phyloP scores from a whole-genome alignment of 805 yeast genomes.

The Cyberlindnera bimundalis region DNA sequence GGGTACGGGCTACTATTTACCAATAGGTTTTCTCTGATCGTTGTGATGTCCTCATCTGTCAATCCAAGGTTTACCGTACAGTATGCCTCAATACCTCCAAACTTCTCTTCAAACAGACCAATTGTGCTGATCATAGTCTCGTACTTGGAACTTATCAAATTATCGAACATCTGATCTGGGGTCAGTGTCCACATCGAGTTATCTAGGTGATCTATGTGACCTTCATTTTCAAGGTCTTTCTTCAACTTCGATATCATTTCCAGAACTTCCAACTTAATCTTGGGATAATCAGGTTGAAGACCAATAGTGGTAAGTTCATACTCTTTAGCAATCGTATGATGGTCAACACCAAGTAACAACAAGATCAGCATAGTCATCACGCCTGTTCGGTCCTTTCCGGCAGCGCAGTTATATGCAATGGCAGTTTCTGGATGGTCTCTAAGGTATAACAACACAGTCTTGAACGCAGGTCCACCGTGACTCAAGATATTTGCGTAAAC shows the following conservation, averaged over 20 bases:
- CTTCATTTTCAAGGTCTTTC: slow-evolving; percentile 10
- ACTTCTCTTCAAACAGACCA: slow-evolving; percentile 45
- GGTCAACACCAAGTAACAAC: slow-evolving; percentile 61
- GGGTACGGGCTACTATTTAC: slow-evolving; percentile 18
- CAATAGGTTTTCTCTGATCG: slow-evolving; percentile 33
- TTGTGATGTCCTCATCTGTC: slow-evolving; percentile 39
- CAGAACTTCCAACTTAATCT: slow-evolving; percentile 25
- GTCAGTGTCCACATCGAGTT: slow-evolving; percentile 18
- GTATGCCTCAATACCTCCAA: slow-evolving; percentile 53
- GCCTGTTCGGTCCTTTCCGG: slow-evolving; percentile 88
- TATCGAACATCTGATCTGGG: slow-evolving; percentile 49
- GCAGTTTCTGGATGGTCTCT: slow-evolving; percentile 50
- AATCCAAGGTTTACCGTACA: slow-evolving; percentile 42
- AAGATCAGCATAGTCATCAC: slow-evolving; percentile 65
- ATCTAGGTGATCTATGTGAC: slow-evolving; percentile 5
- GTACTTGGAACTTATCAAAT: slow-evolving; percentile 58
- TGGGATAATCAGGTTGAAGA: slow-evolving; percentile 41
- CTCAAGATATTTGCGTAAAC: slow-evolving; percentile 59
- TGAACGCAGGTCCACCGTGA: slow-evolving; percentile 47
- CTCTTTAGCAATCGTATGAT: slow-evolving; percentile 63
- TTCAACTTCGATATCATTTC: slow-evolving; percentile 13
- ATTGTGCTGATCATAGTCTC: slow-evolving; percentile 69
- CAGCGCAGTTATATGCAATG: slow-evolving; percentile 72
- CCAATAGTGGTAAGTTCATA: slow-evolving; percentile 75
- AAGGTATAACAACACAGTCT: slow-evolving; percentile 48